Conservation (phyloP, 2,329 filamentous ascomycete species). For the Beauveria caledonica region DNA sequence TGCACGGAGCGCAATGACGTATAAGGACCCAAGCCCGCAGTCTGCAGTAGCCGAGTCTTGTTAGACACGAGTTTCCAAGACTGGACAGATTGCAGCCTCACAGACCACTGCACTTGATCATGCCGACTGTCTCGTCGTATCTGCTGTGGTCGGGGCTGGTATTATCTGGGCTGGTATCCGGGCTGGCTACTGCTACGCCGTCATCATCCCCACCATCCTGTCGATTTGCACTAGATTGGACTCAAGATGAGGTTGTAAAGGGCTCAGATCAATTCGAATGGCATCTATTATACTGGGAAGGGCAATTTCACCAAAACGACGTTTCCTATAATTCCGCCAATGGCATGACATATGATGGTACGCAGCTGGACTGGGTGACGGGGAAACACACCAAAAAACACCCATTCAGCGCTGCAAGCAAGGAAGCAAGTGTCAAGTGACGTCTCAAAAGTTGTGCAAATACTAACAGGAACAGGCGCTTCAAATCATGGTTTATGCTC, state of each 20-base stretch:
- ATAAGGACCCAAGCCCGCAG: conserved; percentile 1
- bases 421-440: conserved; percentile 18
- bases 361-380: conserved; percentile 29
- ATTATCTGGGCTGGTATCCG: background rate
- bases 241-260: conserved; percentile 21
- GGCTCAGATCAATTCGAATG: conserved; percentile 25
- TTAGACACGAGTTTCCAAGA: background rate
- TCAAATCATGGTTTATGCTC: conserved; percentile 35
- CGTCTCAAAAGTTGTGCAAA: no score
- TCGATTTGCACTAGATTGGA: conserved; percentile 23
- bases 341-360: conserved; percentile 34
- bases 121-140: background rate
- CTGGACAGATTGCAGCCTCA: background rate
- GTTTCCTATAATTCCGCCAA: conserved; percentile 32
- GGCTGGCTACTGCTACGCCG: background rate
- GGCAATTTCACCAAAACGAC: conserved; percentile 33
- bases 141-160: background rate
- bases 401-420: conserved; percentile 31
- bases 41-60: background rate
- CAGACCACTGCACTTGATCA: background rate
- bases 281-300: conserved; percentile 35
- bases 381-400: conserved; percentile 28
- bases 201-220: conserved; percentile 18
- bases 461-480: conserved; percentile 22
- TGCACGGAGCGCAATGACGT: background rate